Conservation (phyloP, 805 yeast species). For the Sungouiella blattae region DNA sequence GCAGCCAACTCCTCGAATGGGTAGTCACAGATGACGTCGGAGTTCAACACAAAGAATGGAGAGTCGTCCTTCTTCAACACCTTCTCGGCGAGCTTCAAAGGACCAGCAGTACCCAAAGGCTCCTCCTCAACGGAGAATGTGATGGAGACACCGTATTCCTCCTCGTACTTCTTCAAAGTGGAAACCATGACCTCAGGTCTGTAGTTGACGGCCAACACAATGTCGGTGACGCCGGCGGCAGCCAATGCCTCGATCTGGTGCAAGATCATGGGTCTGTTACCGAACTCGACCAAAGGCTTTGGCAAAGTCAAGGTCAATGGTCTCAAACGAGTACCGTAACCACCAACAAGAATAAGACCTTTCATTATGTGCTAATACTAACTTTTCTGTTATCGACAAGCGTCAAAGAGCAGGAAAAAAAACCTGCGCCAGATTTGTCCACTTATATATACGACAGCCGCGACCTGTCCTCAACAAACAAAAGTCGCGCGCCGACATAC, state of each 20-base stretch:
- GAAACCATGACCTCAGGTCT: conserved; percentile 99
- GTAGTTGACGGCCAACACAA: conserved; percentile 97
- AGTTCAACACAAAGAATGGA: conserved; percentile 96
- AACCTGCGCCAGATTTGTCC: conserved; percentile 6
- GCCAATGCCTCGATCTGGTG: conserved; percentile 99
- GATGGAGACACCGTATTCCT: conserved; percentile 89
- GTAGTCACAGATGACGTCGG: conserved; percentile 98
- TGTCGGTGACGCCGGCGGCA: conserved; percentile 97
- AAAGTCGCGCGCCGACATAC: conserved; percentile 6
- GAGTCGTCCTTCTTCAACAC: conserved; percentile 90
- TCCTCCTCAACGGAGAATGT: conserved; percentile 98
- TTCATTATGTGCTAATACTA: conserved; percentile 69
- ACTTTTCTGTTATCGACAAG: no score
- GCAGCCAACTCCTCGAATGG: conserved; percentile 90
- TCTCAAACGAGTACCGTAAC: conserved; percentile 99
- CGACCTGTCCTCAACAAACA: conserved; percentile 4
- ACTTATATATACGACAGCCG: conserved; percentile 6
- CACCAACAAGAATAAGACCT: conserved; percentile 97
- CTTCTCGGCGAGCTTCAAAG: conserved; percentile 93
- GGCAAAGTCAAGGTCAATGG: conserved; percentile 94
- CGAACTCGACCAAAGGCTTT: conserved; percentile 96
- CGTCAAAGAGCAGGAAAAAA: conserved; percentile 2
- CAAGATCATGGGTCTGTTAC: conserved; percentile 97
- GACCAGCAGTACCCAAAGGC: conserved; percentile 99
- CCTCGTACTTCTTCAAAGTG: conserved; percentile 89